Conservation (phyloP, 2,329 filamentous ascomycete species). For the Neofusicoccum umdonicola region DNA sequence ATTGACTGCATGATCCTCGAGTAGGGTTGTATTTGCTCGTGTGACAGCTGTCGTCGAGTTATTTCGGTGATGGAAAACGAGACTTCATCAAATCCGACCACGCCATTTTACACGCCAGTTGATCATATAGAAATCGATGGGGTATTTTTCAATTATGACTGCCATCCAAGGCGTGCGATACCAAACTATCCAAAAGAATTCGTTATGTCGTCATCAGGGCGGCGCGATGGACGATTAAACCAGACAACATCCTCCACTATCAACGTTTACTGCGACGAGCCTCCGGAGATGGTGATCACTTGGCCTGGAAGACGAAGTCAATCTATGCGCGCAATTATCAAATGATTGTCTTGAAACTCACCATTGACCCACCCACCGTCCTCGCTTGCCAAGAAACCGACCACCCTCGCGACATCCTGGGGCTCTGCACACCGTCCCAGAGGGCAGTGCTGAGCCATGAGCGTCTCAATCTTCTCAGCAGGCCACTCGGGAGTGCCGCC, state of each 20-base stretch:
- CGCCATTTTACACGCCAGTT: no score
- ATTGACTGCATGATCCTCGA: no score
- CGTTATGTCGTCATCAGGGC: background rate
- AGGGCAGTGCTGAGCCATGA: conserved; percentile 52
- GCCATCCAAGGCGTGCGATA: background rate
- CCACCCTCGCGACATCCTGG: conserved; percentile 44
- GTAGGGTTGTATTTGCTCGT: no score
- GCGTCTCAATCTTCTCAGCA: conserved; percentile 48
- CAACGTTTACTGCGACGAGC: conserved; percentile 36
- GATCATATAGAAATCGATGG: background rate
- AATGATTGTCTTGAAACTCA: conserved; percentile 18
- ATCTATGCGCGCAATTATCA: background rate
- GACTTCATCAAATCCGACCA: no score
- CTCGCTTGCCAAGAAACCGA: conserved; percentile 39
- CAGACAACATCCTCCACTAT: background rate
- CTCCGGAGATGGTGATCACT: conserved; percentile 41
- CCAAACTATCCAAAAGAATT: background rate
- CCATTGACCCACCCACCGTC: conserved; percentile 43
- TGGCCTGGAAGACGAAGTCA: conserved; percentile 28
- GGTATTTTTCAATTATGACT: background rate
- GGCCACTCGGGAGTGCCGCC: conserved; percentile 49
- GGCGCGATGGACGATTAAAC: background rate
- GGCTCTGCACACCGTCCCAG: conserved; percentile 49
- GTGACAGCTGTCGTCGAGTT: no score
- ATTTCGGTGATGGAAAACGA: no score